These are phyloP conservation scores for Microglena sp. DNA, from an alignment of 139 green algal species.

Conservation along the genomic window DNA sequence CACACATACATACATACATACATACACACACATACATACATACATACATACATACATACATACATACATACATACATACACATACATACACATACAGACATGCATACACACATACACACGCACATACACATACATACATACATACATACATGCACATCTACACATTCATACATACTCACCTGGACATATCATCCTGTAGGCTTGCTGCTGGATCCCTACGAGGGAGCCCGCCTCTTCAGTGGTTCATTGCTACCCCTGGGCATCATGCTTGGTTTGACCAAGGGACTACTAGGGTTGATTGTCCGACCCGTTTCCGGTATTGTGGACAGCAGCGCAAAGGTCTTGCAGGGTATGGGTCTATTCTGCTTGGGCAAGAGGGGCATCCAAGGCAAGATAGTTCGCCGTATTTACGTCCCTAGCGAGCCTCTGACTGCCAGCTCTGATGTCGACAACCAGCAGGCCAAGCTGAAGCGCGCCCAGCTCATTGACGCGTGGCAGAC, in stretches of 20 bases:
- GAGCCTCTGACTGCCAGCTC: slow-evolving; percentile 12
- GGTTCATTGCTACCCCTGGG: slow-evolving; percentile 23
- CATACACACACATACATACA: too few species aligned
- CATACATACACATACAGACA: too few species aligned
- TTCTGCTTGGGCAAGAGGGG: slow-evolving; percentile 64
- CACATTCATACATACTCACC: too few species aligned
- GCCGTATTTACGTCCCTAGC: slow-evolving; percentile 57
- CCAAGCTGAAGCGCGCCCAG: slow-evolving; percentile 1
- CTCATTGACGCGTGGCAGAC: slow-evolving; percentile 53
- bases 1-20: too few species aligned
- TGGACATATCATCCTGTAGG: too few species aligned
- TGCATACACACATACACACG: too few species aligned
- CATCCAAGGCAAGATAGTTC: slow-evolving; percentile 66
- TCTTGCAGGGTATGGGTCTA: slow-evolving; percentile 51
- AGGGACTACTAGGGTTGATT: slow-evolving; percentile 47
- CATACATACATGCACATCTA: too few species aligned
- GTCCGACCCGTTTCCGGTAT: slow-evolving; percentile 47
- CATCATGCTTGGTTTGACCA: slow-evolving; percentile 44
- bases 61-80: too few species aligned
- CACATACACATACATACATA: too few species aligned
- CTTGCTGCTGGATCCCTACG: slow-evolving; percentile 53
- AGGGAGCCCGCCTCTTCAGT: slow-evolving; percentile 17
- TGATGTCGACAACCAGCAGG: slow-evolving; percentile 8
- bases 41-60: too few species aligned
- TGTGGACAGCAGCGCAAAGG: slow-evolving; percentile 48